A percentile compares a stretch with the other conserved stretches of the same genome.
phyloP scores from a whole-genome alignment of 768 basidiomycete species.

The Mycena polygramma region DNA sequence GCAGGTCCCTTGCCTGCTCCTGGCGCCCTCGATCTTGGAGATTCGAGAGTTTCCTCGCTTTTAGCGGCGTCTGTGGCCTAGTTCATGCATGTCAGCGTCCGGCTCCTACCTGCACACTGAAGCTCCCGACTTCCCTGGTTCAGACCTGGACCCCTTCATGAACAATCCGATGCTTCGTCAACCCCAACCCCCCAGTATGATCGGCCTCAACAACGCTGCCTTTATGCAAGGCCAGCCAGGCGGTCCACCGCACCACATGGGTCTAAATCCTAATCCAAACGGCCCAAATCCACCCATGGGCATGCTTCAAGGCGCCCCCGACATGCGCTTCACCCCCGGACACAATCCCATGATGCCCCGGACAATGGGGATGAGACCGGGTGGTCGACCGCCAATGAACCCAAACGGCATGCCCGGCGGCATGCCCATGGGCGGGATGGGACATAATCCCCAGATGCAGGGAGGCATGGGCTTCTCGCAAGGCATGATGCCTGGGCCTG shows the following conservation, averaged over 20 bases:
- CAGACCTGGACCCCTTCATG: slow-evolving; percentile 34
- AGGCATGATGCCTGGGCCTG: slow-evolving; percentile 37
- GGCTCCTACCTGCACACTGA: slow-evolving; percentile 36
- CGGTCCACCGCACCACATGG: slow-evolving; percentile 55
- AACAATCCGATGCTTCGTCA: slow-evolving; percentile 35
- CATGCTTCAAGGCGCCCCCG: slow-evolving; percentile 43
- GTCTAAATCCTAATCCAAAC: slow-evolving; percentile 47
- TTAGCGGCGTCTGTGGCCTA: slow-evolving; percentile 6
- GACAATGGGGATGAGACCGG: slow-evolving; percentile 27
- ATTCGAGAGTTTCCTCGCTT: slow-evolving; percentile 20
- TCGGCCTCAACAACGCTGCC: slow-evolving; percentile 38
- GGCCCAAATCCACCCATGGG: slow-evolving; percentile 42
- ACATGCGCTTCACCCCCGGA: slow-evolving; percentile 33
- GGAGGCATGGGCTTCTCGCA: slow-evolving; percentile 50
- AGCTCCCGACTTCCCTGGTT: slow-evolving; percentile 24
- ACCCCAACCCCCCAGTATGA: slow-evolving; percentile 25
- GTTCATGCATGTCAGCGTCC: slow-evolving; percentile 36
- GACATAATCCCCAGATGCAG: slow-evolving; percentile 31
- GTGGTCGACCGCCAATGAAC: slow-evolving; percentile 26
- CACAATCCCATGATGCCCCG: slow-evolving; percentile 28
- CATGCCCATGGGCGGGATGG: slow-evolving; percentile 29
- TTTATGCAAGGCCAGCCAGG: slow-evolving; percentile 46
- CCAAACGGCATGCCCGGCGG: slow-evolving; percentile 19
- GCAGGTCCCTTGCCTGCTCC: not conserved
- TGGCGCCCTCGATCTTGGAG: not conserved